Conservation (phyloP, 2,329 filamentous ascomycete genomes). For the Phaeosphaeriaceae sp. region DNA sequence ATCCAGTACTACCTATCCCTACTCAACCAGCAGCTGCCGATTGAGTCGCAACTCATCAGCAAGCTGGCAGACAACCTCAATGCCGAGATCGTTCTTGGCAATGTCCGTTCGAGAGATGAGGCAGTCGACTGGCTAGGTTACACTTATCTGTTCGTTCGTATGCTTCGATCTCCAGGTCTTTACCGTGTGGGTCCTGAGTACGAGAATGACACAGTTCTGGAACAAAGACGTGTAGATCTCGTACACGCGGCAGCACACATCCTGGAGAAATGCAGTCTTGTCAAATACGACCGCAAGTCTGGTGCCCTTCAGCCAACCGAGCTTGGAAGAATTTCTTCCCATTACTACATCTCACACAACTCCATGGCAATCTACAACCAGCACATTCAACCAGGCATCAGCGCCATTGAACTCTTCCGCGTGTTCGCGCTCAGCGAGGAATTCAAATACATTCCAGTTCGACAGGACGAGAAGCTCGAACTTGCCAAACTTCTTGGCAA, state of each 20-base stretch:
- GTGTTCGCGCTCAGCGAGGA: slow-evolving; percentile 96
- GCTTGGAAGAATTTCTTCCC: slow-evolving; percentile 91
- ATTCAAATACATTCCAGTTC: slow-evolving; percentile 98
- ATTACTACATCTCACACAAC: slow-evolving; percentile 96
- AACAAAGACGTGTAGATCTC: slow-evolving; percentile 97
- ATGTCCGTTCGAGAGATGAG: slow-evolving; percentile 88
- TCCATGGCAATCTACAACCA: slow-evolving; percentile 98
- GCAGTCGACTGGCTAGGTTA: slow-evolving; percentile 99
- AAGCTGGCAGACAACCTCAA: slow-evolving; percentile 95
- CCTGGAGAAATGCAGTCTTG: slow-evolving; percentile 83
- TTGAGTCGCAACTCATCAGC: slow-evolving; percentile 94
- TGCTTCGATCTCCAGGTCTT: slow-evolving; percentile 92
- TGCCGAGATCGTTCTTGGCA: slow-evolving; percentile 93
- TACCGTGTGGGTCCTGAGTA: slow-evolving; percentile 98
- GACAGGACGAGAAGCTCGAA: slow-evolving; percentile 97
- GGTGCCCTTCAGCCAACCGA: slow-evolving; percentile 91
- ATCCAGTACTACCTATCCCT: slow-evolving; percentile 97
- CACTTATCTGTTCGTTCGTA: slow-evolving; percentile 96
- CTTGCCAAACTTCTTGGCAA: slow-evolving; percentile 87
- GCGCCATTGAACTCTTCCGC: slow-evolving; percentile 93
- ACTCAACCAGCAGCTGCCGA: slow-evolving; percentile 95
- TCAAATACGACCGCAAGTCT: slow-evolving; percentile 95
- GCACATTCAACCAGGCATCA: slow-evolving; percentile 90
- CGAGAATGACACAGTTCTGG: slow-evolving; percentile 86
- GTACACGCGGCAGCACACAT: slow-evolving; percentile 91